phyloP scores from a whole-genome alignment of 345 rosid species.

The Corchorus capsularis region DNA sequence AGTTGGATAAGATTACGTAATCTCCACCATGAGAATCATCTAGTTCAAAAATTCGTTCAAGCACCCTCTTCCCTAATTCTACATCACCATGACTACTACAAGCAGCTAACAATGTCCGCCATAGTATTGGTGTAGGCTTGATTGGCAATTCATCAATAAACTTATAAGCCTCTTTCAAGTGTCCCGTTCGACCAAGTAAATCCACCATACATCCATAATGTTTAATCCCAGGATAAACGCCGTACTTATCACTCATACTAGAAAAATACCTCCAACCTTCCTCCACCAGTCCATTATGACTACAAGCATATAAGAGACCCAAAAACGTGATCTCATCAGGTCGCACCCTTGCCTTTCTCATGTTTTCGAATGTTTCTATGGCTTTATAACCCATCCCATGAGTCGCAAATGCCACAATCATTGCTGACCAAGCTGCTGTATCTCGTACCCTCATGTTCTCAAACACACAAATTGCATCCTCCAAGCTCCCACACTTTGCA shows the following conservation, averaged over 20 bases:
- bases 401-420: constrained; percentile 80
- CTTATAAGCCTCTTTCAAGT: constrained; percentile 54
- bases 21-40: constrained; percentile 83
- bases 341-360: constrained; percentile 43
- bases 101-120: constrained; percentile 80
- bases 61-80: constrained; percentile 56
- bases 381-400: constrained; percentile 75
- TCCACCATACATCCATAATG: constrained; percentile 95
- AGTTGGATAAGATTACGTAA: constrained; percentile 77
- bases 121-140: constrained; percentile 61
- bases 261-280: constrained; percentile 63
- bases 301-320: constrained; percentile 75
- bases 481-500: constrained; percentile 90
- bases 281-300: constrained; percentile 76
- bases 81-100: constrained; percentile 66
- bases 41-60: constrained; percentile 53
- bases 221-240: constrained; percentile 57
- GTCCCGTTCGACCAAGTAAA: constrained; percentile 82
- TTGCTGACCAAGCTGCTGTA: constrained; percentile 85
- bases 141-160: constrained; percentile 63
- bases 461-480: constrained; percentile 58
- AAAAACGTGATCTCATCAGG: constrained; percentile 84
- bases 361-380: constrained; percentile 58
- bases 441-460: constrained; percentile 59
- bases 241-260: constrained; percentile 47